Base-by-base conservation (phyloP, 148 eudicot species). In the Diospyros lotus region DNA sequence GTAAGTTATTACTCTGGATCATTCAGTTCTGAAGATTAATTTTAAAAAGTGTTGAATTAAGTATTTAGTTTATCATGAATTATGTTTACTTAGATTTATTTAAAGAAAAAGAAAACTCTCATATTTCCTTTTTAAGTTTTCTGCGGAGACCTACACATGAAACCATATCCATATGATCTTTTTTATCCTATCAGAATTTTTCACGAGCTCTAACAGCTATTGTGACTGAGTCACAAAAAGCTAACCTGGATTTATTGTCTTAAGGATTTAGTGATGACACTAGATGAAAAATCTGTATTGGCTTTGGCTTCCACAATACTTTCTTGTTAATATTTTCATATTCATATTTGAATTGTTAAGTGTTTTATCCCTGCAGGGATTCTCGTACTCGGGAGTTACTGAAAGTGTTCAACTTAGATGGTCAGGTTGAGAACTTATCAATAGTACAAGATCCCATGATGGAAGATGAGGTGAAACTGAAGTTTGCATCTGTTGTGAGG, bases 341-440 rank as follows among this genome's bases (percentile, higher is more conserved):
- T 14, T 39, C 44, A 53, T 38, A 13, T 65, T 67, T 59, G 13
- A 64, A 28, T 66, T 50, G 43, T 39, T 2, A 38, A 8, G 39
- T 9, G 12, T 65, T 77, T 39, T 67, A 73, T 1, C 63, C 70
- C 66, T 71, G 74, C 91, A 95, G 98, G 98, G 90, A 92, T 89
- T 88, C 97, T 77, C 87, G 90, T 51, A 95, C 93, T 41, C 79
- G 92, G 76, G 98, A 92, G 84, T 77, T 95, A 76, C 77, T 95
- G 76, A 95, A 92, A 86, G 89, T 92, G 69, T 90, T 92, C 79
- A 90, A 88, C 73, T 76, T 87, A 54, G 97, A 95, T 77, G 98
- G 98, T 68, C 97, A 89, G 84, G 78, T 84, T 74, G 98, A 95
- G 72, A 92, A 95, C 69, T 70, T 77, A 69, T 78, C 90, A 76